Evolutionary conservation across 495 filamentous ascomycete genomes (phyloP), one percentile per base, ranked within the genome.

Genomic region (Friedmanniomyces endolithicus): DNA sequence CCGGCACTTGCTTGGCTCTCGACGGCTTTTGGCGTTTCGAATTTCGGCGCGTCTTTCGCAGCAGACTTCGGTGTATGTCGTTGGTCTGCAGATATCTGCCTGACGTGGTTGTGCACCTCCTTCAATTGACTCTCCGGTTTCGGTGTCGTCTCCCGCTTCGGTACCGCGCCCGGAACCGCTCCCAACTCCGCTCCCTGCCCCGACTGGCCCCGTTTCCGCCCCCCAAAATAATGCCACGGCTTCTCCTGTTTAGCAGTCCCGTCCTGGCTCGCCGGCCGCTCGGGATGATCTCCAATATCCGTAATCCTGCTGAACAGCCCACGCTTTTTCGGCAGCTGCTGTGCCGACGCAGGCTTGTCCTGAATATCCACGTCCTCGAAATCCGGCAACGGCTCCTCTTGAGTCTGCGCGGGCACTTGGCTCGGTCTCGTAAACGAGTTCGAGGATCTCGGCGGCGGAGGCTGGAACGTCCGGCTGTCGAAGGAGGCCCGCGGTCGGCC

Each of bases 331-430:
- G 37, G 35, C 25, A 48, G 54, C 19, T 46, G 44, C 23, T 39
- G 52, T 0, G 74, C 72, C 53, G 75, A 73, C 52, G 74, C 72
- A 53, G 75, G 66, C 37, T 88, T 86, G 55, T 92, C 90, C 45
- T 84, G 80, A 17, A 98, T 72, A 0, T 87, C 88, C 3, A 98
- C 87, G 7, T 98, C 94, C 65, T 97, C 92, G 64, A 97, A 95
- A 25, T 44, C 74, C n/a, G 33, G 49, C 29, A 8, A n/a, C 39
- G 27, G 37, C 43, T 57, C 54, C 27, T 57, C 59, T 37, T 51
- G 34, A 12, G 45, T 47, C 23, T 52, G 44, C 12, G 41, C 49
- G 11, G 59, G 59, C 4, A 60, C 48, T 25, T 59, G 51, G 16
- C 47, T 24, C 11, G 59, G 55, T 8, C 54, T 19, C 16, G 34